Evolutionary conservation across 495 filamentous ascomycete genomes (phyloP).

Genomic region (Daldinia concentrica): DNA sequence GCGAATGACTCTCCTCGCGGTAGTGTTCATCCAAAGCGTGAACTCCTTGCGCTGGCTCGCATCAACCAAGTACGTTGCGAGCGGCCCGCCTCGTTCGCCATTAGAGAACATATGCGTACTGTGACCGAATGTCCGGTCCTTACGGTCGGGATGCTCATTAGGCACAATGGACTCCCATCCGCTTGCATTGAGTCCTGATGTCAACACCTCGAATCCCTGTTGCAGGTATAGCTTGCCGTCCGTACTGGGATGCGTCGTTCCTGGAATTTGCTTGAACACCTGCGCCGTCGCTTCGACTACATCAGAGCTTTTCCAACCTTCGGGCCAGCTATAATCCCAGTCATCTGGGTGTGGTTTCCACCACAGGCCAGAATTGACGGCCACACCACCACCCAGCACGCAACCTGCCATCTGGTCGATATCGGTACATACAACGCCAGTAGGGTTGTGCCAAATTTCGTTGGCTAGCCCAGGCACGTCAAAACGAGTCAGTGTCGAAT

Average conservation of each 20-base stretch:
- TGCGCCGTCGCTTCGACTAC: constrained; percentile 63
- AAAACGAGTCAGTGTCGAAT: constrained; percentile 69
- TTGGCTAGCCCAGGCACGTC: constrained; percentile 75
- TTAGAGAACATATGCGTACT: constrained; percentile 68
- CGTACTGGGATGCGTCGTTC: constrained; percentile 67
- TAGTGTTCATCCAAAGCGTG: constrained; percentile 66
- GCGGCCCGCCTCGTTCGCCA: constrained; percentile 68
- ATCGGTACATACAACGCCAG: constrained; percentile 66
- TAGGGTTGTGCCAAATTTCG: constrained; percentile 63
- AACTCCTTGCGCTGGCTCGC: constrained; percentile 66
- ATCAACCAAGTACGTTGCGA: constrained; percentile 69
- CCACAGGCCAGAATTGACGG: constrained; percentile 66
- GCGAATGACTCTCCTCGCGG: constrained; percentile 66
- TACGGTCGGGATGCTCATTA: constrained; percentile 64
- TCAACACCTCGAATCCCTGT: constrained; percentile 63
- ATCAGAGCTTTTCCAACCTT: constrained; percentile 70
- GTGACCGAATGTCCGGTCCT: constrained; percentile 66
- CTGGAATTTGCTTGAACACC: constrained; percentile 68
- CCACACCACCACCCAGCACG: constrained; percentile 71
- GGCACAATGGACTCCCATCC: constrained; percentile 67
- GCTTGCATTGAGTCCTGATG: constrained; percentile 57
- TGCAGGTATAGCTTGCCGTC: constrained; percentile 72
- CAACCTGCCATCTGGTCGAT: constrained; percentile 72
- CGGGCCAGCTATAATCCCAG: constrained; percentile 71
- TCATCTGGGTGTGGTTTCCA: constrained; percentile 56